Evolutionary conservation across 441 rosid species (phyloP), one percentile per base, ranked within the genome.

Genomic region (Syzygium malaccense): DNA sequence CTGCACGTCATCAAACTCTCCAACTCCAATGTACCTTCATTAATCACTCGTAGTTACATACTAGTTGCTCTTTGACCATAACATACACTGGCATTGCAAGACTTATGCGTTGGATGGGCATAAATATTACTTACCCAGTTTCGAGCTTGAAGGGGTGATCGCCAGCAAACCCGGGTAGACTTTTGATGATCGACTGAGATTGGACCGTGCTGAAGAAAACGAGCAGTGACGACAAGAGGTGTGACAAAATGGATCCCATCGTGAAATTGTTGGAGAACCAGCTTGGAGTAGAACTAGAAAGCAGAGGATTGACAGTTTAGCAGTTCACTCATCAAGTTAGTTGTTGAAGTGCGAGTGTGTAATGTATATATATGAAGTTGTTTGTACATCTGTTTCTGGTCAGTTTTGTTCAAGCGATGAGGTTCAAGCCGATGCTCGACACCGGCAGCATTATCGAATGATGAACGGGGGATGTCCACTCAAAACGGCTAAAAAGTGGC

Each of bases 71-170:
- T 28, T 19, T 8, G 10, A 85, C 26, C 64, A 8, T 6, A 23
- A 6, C 85, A 66, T 51, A 9, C 19, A 55, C 2, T 12, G 25
- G 41, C 41, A 85, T n/a, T 15, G 57, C 86, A 19, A 53, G 60
- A 53, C 64, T 55, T 18, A 85, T 32, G 26, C 6, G 45, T 6
- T 13, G 41, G 45, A 33, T 33, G 79, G 79, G 79, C 79, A 33
- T 33, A 45, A 45, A 7, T 45, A n/a, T 41, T 23, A 20, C 51
- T n/a, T 14, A 71, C 88, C 85, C 85, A 7, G 88, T 87, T 71
- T 71, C 88, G 45, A 87, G 85, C 78, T 30, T 87, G 62, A 87
- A 87, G 7, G 88, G 88, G 28, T 54, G 88, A 68, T 87, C 51
- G 19, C 88, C 88, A 10, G 84, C n/a, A 45, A 66, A 87, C 13